phyloP scores from a whole-genome alignment of 2,329 filamentous ascomycete species.

The Mariannaea sp. region DNA sequence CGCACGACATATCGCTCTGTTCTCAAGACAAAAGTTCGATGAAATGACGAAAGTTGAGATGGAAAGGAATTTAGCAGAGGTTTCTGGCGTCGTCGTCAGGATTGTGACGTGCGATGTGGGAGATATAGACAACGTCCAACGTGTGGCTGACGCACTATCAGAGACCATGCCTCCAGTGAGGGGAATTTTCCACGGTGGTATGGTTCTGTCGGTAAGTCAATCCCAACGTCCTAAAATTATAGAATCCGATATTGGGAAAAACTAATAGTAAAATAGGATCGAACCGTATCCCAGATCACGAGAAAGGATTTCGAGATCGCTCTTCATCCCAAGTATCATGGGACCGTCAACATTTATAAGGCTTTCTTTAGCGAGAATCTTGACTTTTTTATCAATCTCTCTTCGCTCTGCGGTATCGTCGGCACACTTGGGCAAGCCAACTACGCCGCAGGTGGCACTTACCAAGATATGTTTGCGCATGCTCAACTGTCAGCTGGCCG shows the following conservation, averaged over 20 bases:
- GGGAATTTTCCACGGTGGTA: too few relatives aligned
- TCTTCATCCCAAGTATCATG: slow-evolving; percentile 47
- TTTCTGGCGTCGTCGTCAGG: background rate
- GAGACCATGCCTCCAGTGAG: too few relatives aligned
- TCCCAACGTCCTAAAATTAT: too few relatives aligned
- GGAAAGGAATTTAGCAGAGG: too few relatives aligned
- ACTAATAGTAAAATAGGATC: slow-evolving; percentile 38
- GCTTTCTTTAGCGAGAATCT: slow-evolving; percentile 31
- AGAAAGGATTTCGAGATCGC: slow-evolving; percentile 43
- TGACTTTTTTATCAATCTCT: slow-evolving; percentile 48
- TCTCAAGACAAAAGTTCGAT: too few relatives aligned
- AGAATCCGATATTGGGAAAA: too few relatives aligned
- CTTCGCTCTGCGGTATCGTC: slow-evolving; percentile 44
- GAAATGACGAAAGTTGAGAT: slow-evolving; percentile 35
- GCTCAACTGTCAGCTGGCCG: slow-evolving; percentile 25
- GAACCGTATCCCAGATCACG: slow-evolving; percentile 44
- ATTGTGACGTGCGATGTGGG: too few relatives aligned
- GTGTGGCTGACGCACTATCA: too few relatives aligned
- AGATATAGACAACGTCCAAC: too few relatives aligned
- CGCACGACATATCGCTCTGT: slow-evolving; percentile 38
- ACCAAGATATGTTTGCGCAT: slow-evolving; percentile 43
- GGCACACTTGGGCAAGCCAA: slow-evolving; percentile 45
- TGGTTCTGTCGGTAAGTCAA: too few relatives aligned
- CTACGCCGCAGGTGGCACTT: slow-evolving; percentile 37
- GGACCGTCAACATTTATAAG: slow-evolving; percentile 51